Evolutionary conservation across 2,329 filamentous ascomycete species (phyloP), one percentile per base, ranked within the genome.

Genomic region (Neofusicoccum ribis): DNA sequence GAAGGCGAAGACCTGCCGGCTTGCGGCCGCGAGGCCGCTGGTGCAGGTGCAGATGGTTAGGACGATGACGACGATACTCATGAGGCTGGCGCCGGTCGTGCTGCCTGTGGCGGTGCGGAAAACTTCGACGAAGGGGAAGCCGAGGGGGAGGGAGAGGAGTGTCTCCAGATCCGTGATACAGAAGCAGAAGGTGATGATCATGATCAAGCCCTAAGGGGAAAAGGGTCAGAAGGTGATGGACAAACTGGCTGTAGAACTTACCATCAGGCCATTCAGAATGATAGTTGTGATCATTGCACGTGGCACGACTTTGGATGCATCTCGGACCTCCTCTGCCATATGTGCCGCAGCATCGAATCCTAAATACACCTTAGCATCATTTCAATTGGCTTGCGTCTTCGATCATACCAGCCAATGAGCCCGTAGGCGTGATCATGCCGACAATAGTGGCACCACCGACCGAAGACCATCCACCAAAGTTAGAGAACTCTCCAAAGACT

Each of bases 381-480:
- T 31, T 2, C 5, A 31, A 31, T 7, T 7, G 1, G 27, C 27
- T 31, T 31, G 27, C 27, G 31, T 8, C 17, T 46, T 15, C 7
- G n/a, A 20, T 27, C 47, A n/a, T 20, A 54, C 50, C 50, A 9
- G 7, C 31, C 15, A 54, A 9, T 8, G 50, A 54, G 6, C 50
- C 50, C 3, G 15, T 17, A 11, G 50, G 31, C 15, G 50, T 54
- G 31, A 54, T 54, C 50, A 37, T 36, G 12, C 50, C 50, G 27
- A 54, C 31, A 17, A 54, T 54, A 17, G 36, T 39, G n/a, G 50
- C 50, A 39, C 27, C 50, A 3, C 50, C 50, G 9, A 54, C 27
- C 0, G 50, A 14, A 3, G 31, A 17, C 79, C 78, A 81, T 1
- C 72, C 74, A 6, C 77, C 77, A 5, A 70, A 71, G 60, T 80